Base-by-base conservation (phyloP, 108 stramenopile genomes). In the Pseudonitzschia multiseries region DNA sequence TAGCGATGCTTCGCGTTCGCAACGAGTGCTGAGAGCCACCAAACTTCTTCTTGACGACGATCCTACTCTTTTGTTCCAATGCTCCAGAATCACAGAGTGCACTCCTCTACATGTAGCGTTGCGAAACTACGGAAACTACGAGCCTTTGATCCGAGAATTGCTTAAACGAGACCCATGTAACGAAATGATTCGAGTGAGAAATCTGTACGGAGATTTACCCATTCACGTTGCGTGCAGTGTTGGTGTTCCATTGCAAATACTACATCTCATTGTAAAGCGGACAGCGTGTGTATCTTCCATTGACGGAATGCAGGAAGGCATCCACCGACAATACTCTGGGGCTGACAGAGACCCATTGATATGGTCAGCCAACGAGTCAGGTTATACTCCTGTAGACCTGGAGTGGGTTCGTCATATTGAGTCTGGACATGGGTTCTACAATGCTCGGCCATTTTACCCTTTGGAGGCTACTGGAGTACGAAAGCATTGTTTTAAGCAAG, bases 371-470 rank as follows among this genome's bases (percentile, higher is more conserved):
- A 85, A 81, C 43, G 2, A 57, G 20, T 52, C 74, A 2, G 84
- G 84, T 68, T 81, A 73, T 31, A 79, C 78, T 27, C 75, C 84
- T n/a, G 40, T 79, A 31, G 84, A 85, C 67, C 57, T 85, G 27
- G 78, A 72, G 54, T 85, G 84, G 84, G 68, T 85, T 15, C 69
- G 74, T 51, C 75, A 79, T 22, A 66, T 79, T 41, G 84, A 85
- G 54, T 74, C 57, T 12, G 75, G 78, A 26, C 29, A 59, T 10
- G 57, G 71, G 15, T 67, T 79, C 15, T 64, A 28, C 40, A 66
- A 36, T 36, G 43, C 66, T 6, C 64, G 71, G 8, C 29, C 70
- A 0, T 79, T 79, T 48, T 74, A 68, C 32, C 79, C 78, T 8
- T 33, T 76, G 17, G 71, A 79, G 22, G 54, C 70, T 8, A 42